Evolutionary conservation across 345 rosid genomes (phyloP).

Genomic region (Eucalyptus victrix): DNA sequence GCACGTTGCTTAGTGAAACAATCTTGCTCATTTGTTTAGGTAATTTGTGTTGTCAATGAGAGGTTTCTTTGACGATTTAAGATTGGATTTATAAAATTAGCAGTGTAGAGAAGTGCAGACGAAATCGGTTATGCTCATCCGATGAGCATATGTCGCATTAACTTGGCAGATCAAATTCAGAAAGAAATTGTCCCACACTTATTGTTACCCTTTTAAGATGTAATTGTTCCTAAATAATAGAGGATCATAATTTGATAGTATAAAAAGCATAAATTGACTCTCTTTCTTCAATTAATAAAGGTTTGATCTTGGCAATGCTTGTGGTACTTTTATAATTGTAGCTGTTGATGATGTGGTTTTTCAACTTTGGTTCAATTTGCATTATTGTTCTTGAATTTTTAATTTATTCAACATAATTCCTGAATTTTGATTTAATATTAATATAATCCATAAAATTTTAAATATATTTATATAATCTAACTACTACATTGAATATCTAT

Average conservation of each 20-base stretch:
- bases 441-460: no score
- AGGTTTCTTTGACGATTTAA: background rate
- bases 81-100: background rate
- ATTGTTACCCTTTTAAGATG: background rate
- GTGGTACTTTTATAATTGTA: background rate
- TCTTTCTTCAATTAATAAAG: background rate
- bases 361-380: background rate
- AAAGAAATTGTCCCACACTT: background rate
- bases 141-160: background rate
- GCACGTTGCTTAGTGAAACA: background rate
- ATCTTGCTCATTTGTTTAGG: background rate
- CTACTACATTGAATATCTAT: no score
- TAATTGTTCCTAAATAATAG: background rate
- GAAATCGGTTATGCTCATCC: background rate
- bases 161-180: background rate
- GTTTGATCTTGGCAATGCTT: no score
- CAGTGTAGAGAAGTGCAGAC: accelerated
- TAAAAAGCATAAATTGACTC: background rate
- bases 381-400: no score
- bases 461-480: no score
- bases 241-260: background rate
- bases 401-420: no score
- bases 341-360: background rate
- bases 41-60: background rate
- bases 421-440: no score